Evolutionary conservation across 768 basidiomycete genomes (phyloP), one percentile per base, ranked within the genome.

Genomic region (Sarcodon aspratus): DNA sequence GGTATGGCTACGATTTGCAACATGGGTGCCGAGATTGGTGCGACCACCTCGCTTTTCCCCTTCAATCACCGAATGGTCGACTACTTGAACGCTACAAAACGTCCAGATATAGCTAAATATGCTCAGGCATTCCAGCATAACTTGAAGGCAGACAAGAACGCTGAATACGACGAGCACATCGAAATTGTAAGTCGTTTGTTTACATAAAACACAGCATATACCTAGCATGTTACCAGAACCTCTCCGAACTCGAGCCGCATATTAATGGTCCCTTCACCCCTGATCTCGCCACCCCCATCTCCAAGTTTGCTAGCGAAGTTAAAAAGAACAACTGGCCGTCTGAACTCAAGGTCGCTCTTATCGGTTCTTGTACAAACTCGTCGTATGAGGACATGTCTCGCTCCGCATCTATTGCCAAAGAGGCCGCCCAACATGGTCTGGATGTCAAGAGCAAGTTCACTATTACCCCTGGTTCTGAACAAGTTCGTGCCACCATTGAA

Each of bases 201-300:
- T 49, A 36, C 3, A 0, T 4, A 18, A 8, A 21, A 13, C 1
- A 35, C 49, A 15, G 32, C 1, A 37, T 46, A 33, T 33, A 7
- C 34, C 5, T 48, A 31, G 3, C n/a, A n/a, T 50, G 49, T 47
- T 15, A 36, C 21, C 43, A 88, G 86, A 93, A 99, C 74, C 76
- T 99, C 53, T 88, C 86, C 33, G 90, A 94, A 68, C 90, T 98
- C 56, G 96, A 99, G 67, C 96, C 96, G 48, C 95, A 99, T 67
- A 85, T 99, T 71, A 99, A 98, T 73, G 96, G 96, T 58, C 96
- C 96, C 49, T 99, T 96, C 77, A 98, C 96, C n/a, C 96, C 96
- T 43, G 96, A 99, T 76, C 83, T 99, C 56, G 95, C 96, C 47
- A 99, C 95, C 31, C 96, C 96, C 48, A 78, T 99, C 60, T 96